Base-by-base conservation (phyloP, 2,329 filamentous ascomycete genomes). In the Hypoxylon sp. region DNA sequence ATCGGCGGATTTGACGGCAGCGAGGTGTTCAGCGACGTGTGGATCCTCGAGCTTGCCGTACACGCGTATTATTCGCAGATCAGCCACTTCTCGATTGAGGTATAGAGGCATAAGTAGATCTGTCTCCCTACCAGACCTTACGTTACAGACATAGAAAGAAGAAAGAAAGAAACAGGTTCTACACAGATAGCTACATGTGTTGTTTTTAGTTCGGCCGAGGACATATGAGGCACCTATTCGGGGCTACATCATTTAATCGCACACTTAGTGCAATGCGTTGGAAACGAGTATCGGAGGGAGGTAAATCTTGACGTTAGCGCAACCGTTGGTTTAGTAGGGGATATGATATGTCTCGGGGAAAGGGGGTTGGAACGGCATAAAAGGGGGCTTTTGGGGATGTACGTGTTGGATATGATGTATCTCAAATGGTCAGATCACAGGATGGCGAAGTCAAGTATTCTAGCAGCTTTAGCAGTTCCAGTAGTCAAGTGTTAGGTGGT, bases 31-130 rank as follows among this genome's bases (percentile, higher is more conserved):
- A 84, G 84, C 34, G 89, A 91, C 64, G 88, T 89, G 17, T 87
- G 84, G 81, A 81, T 90, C 5, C 77, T 91, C 56, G 89, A 91
- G 77, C 77, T 91, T 70, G 89, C 87, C 1, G 87, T 91, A 10
- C 88, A 90, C 75, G 85, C 88, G 37, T 91, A 91, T 74, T 91
- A 90, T 72, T 90, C 88, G 65, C 89, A 91, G 76, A 91, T 91
- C 73, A 90, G 87, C 74, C 88, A 91, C 75, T 91, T 91, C 69
- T 87, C 82, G 39, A 90, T 91, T 70, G 87, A 90, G 71, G 87
- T 91, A 62, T 89, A 75, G 10, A 41, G 17, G 26, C n/a, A 22
- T 8, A 7, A 7, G 15, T n/a, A 19, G 19, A 6, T 17, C 22
- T 44, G 15, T 34, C 13, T 26, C 7, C 24, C 24, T 26, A 26